A percentile compares a stretch with the other conserved stretches of the same genome.
phyloP scores from a whole-genome alignment of 164 flowering plant genomes.

The Hamamelis virginiana region DNA sequence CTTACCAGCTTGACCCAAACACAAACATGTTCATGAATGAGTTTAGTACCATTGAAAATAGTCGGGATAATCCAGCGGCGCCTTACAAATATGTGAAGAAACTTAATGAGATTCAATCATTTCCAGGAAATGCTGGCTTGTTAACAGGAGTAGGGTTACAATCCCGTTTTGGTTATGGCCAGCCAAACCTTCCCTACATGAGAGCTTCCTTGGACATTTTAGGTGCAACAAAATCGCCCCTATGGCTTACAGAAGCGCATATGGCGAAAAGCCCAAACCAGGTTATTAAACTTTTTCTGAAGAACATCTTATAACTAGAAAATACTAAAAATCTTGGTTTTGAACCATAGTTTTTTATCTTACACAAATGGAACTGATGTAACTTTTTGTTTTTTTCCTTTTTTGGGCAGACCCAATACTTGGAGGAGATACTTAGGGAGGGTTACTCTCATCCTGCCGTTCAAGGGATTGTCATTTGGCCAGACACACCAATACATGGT shows the following conservation, averaged over 20 bases:
- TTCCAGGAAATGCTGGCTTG: slow-evolving; percentile 20
- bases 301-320: background rate
- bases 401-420: slow-evolving; percentile 30
- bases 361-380: background rate
- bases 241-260: slow-evolving; percentile 52
- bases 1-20: slow-evolving; percentile 27
- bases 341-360: too few relatives aligned
- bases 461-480: slow-evolving; percentile 41
- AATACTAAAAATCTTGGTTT: too few relatives aligned
- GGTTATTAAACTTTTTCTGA: slow-evolving; percentile 22
- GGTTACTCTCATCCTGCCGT: slow-evolving; percentile 44
- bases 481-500: slow-evolving; percentile 25
- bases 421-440: slow-evolving; percentile 46
- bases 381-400: too few relatives aligned
- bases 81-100: slow-evolving; percentile 31
- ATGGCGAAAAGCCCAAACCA: slow-evolving; percentile 25
- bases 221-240: slow-evolving; percentile 28
- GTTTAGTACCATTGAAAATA: slow-evolving; percentile 43
- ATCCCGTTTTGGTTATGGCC: slow-evolving; percentile 29
- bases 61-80: slow-evolving; percentile 15
- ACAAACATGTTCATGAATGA: slow-evolving; percentile 51
- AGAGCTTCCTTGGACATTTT: slow-evolving; percentile 40
- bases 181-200: slow-evolving; percentile 48
- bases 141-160: slow-evolving; percentile 42
- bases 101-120: slow-evolving; percentile 28